These are phyloP conservation scores for Hortiboletus campestris DNA, from an alignment of 768 basidiomycete genomes.

Conservation along the genomic window DNA sequence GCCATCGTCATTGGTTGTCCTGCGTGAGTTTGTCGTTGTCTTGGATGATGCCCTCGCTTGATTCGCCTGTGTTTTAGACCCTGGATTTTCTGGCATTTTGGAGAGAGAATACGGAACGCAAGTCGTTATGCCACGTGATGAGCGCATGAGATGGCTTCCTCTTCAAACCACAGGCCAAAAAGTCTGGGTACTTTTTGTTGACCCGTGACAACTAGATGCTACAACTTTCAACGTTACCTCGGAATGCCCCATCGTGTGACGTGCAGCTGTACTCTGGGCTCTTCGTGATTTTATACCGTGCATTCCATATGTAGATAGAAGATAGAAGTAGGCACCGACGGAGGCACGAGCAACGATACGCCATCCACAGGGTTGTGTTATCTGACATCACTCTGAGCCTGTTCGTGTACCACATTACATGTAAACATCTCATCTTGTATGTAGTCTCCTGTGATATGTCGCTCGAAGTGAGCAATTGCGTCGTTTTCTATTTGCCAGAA, in stretches of 20 bases:
- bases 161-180: too few relatives aligned
- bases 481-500: too few relatives aligned
- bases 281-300: not conserved
- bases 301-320: too few relatives aligned
- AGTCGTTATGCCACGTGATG: slow-evolving; percentile 40
- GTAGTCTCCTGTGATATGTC: too few relatives aligned
- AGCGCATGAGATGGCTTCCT: not conserved
- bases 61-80: slow-evolving; percentile 39
- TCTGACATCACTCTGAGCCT: not conserved
- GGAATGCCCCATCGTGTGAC: not conserved
- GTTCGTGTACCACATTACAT: too few relatives aligned
- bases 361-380: not conserved
- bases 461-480: too few relatives aligned
- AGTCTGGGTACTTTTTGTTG: not conserved
- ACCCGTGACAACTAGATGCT: not conserved
- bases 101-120: slow-evolving; percentile 48
- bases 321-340: not conserved
- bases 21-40: slow-evolving; percentile 25
- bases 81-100: slow-evolving; percentile 44
- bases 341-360: not conserved
- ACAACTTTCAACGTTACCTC: not conserved
- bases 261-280: not conserved
- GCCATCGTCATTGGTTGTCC: slow-evolving; percentile 64
- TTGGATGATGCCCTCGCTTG: slow-evolving; percentile 17
- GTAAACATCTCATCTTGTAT: too few relatives aligned